Evolutionary conservation across 2,329 filamentous ascomycete genomes (phyloP).

Genomic region (Bipolaris gigantea): DNA sequence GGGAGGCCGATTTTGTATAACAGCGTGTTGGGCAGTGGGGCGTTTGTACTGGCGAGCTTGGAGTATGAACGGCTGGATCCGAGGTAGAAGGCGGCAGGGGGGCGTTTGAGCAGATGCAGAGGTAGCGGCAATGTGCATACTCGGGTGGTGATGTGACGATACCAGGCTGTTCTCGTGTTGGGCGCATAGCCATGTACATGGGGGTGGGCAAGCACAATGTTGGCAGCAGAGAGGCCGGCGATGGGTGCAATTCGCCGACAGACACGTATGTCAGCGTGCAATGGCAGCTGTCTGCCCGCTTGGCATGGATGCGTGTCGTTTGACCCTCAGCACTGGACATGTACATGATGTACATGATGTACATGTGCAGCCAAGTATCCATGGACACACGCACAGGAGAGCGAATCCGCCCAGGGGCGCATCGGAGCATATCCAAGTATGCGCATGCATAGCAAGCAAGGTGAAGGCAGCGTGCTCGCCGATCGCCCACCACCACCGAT

Average conservation of each 20-base stretch:
- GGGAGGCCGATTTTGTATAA: slow-evolving; percentile 41
- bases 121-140: too few relatives aligned
- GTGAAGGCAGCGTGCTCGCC: background rate
- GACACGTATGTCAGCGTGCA: slow-evolving; percentile 1
- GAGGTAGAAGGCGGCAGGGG: background rate
- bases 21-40: slow-evolving; percentile 22
- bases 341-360: too few relatives aligned
- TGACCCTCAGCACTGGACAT: background rate
- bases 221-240: background rate
- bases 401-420: background rate
- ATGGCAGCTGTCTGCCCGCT: background rate
- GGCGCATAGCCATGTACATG: background rate
- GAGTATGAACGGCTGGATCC: slow-evolving; percentile 20
- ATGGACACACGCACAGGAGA: too few relatives aligned
- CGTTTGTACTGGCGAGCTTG: slow-evolving; percentile 31
- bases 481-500: slow-evolving; percentile 1
- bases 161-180: background rate
- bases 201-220: background rate
- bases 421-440: background rate
- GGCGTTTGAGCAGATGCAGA: too few relatives aligned
- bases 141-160: too few relatives aligned
- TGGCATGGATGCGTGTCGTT: background rate
- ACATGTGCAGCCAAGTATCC: background rate
- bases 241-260: background rate
- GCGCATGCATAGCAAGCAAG: too few relatives aligned